These are phyloP conservation scores for Phaeomoniella chlamydospora DNA, from an alignment of 2,329 filamentous ascomycete genomes.

Conservation along the genomic window DNA sequence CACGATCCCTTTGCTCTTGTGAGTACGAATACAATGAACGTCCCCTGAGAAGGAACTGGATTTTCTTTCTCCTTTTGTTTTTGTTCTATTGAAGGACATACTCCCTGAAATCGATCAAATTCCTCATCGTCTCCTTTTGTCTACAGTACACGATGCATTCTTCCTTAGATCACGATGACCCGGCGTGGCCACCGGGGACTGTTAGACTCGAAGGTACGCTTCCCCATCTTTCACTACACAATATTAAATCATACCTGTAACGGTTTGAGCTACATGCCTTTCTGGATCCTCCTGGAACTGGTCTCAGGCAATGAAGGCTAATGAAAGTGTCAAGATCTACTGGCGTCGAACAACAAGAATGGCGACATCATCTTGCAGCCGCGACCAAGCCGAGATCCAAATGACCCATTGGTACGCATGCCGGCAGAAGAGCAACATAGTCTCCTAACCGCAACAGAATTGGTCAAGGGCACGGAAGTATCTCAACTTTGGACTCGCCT, in stretches of 20 bases:
- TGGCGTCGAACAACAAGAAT: not conserved
- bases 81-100: too few species aligned
- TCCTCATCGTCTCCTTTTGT: too few species aligned
- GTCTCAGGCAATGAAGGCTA: too few species aligned
- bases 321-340: not conserved
- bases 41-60: too few species aligned
- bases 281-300: too few species aligned
- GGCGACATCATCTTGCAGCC: conserved; percentile 10
- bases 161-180: conserved; percentile 7
- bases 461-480: conserved; percentile 14
- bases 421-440: not conserved
- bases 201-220: conserved; percentile 8
- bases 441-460: conserved; percentile 6
- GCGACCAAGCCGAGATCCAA: conserved; percentile 13
- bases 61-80: too few species aligned
- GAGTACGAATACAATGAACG: too few species aligned
- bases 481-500: conserved; percentile 14
- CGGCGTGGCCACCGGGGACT: conserved; percentile 10
- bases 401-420: conserved; percentile 11
- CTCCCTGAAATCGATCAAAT: too few species aligned
- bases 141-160: not conserved
- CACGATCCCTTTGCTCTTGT: too few species aligned
- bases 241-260: not conserved
- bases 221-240: not conserved
- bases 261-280: not conserved